Conservation (phyloP, 257 asterid species). For the Nemophila menziesii region DNA sequence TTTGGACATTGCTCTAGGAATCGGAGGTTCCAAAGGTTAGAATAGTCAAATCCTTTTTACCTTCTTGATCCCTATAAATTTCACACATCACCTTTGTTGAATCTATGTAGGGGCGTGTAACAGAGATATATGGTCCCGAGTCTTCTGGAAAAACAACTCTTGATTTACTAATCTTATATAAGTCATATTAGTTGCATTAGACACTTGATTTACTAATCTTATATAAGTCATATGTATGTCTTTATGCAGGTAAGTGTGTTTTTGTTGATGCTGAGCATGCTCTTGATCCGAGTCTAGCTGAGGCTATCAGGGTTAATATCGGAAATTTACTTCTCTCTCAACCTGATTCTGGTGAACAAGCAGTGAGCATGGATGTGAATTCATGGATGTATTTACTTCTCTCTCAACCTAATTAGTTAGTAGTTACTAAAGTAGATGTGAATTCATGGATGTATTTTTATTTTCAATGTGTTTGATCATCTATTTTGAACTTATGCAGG, state of each 20-base stretch:
- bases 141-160: slow-evolving; percentile 98
- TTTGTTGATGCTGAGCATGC: slow-evolving; percentile 99
- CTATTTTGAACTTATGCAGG: too few relatives aligned
- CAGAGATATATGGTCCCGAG: slow-evolving; percentile 95
- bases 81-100: not conserved
- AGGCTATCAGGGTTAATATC: slow-evolving; percentile 81
- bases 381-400: too few relatives aligned
- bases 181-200: too few relatives aligned
- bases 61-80: not conserved
- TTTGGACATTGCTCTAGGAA: slow-evolving; percentile 74
- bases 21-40: slow-evolving; percentile 95
- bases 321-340: slow-evolving; percentile 82
- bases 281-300: slow-evolving; percentile 85
- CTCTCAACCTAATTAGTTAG: too few relatives aligned
- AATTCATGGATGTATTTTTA: too few relatives aligned
- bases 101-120: slow-evolving; percentile 67
- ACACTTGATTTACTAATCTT: too few relatives aligned
- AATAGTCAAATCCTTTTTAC: not conserved
- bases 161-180: too few relatives aligned
- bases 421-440: too few relatives aligned
- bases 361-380: too few relatives aligned
- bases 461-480: too few relatives aligned
- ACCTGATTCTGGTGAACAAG: slow-evolving; percentile 98
- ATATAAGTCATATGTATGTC: not conserved
- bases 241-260: slow-evolving; percentile 60